Conservation (phyloP, 1,284 basidiomycete species). For the Pseudozyma sp. region DNA sequence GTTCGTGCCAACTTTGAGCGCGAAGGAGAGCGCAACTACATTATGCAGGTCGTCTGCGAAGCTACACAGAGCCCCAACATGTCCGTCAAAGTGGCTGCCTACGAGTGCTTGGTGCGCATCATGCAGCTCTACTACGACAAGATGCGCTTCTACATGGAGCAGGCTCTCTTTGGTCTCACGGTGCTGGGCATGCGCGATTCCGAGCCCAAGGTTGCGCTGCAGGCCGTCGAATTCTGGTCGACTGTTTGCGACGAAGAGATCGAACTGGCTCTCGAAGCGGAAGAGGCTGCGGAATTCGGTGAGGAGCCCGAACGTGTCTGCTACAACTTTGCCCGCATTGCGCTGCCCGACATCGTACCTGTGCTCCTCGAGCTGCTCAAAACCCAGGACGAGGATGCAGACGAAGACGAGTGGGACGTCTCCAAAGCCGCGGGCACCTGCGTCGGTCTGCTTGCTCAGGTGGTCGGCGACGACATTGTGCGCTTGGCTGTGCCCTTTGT, state of each 20-base stretch:
- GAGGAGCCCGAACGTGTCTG: conserved; percentile 89
- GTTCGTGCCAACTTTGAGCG: conserved; percentile 94
- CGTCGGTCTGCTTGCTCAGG: conserved; percentile 86
- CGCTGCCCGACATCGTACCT: conserved; percentile 91
- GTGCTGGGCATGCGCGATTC: conserved; percentile 97
- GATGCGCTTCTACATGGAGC: conserved; percentile 99
- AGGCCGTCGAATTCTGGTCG: conserved; percentile 99
- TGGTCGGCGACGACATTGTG: conserved; percentile 91
- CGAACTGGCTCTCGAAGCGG: conserved; percentile 89
- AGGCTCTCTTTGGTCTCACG: conserved; percentile 94
- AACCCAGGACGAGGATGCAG: conserved; percentile 94
- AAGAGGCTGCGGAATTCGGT: conserved; percentile 91
- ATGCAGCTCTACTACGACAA: conserved; percentile 99
- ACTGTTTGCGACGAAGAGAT: conserved; percentile 98
- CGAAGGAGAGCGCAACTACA: conserved; percentile 93
- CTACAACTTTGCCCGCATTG: conserved; percentile 91
- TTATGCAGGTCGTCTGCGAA: conserved; percentile 99
- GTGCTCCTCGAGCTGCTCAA: conserved; percentile 89
- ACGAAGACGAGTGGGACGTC: conserved; percentile 99
- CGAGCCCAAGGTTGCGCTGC: conserved; percentile 90
- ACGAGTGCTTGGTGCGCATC: conserved; percentile 93
- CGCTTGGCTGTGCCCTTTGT: conserved; percentile 96
- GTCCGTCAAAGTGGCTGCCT: conserved; percentile 71
- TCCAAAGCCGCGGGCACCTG: conserved; percentile 98
- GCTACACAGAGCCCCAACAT: conserved; percentile 93